Percentiles rank a stretch among this genome's conserved stretches.
Conservation (phyloP, 2,329 filamentous ascomycete genomes). For the Aspergillus chevalieri region DNA sequence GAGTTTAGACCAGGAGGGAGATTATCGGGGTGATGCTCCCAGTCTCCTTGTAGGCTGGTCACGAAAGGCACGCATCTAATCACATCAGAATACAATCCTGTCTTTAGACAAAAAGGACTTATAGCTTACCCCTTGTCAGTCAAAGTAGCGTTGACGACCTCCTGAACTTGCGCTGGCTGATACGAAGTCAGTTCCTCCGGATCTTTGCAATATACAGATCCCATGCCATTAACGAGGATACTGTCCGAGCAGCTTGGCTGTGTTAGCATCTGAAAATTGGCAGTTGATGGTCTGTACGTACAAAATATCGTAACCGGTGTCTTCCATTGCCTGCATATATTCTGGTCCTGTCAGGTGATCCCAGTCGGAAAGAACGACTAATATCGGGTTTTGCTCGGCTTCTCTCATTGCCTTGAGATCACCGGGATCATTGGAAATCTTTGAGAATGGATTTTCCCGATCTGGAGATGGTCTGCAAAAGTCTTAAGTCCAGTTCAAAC, state of each 20-base stretch:
- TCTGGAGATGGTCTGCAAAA: constrained; percentile 28
- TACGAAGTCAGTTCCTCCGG: not conserved
- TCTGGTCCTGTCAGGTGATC: constrained; percentile 49
- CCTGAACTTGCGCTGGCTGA: not conserved
- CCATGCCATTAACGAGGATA: constrained; percentile 56
- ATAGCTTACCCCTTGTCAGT: constrained; percentile 27
- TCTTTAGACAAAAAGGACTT: not conserved
- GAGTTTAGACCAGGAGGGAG: constrained; percentile 22
- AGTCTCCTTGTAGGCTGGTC: not conserved
- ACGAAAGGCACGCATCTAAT: constrained; percentile 16
- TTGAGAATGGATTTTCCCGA: constrained; percentile 44
- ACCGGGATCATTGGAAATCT: constrained; percentile 40
- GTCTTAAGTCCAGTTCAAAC: constrained; percentile 32
- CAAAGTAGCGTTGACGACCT: constrained; percentile 15
- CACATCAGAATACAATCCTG: not conserved
- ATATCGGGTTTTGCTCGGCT: constrained; percentile 44
- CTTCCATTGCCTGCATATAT: constrained; percentile 27
- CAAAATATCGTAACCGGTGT: constrained; percentile 17
- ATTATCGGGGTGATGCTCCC: not conserved
- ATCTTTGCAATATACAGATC: constrained; percentile 45
- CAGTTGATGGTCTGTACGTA: constrained; percentile 1
- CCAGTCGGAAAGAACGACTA: constrained; percentile 53
- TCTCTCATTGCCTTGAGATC: constrained; percentile 41
- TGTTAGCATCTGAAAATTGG: constrained; percentile 1
- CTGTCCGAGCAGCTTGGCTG: constrained; percentile 53